phyloP scores from a whole-genome alignment of 805 yeast species.

The Myxozyma neotropica region DNA sequence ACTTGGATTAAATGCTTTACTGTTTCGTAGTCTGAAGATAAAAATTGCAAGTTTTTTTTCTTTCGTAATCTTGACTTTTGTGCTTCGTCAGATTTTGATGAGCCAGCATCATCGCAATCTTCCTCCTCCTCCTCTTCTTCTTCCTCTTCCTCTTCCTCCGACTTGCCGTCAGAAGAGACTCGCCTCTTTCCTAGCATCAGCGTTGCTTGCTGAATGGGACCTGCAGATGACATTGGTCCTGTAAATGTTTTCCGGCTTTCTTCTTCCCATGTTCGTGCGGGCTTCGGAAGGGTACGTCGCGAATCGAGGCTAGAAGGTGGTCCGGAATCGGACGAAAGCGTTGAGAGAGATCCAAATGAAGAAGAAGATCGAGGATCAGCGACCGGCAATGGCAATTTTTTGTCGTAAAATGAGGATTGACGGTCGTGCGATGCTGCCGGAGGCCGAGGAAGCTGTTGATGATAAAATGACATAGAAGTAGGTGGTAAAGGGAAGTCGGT shows the following conservation, averaged over 20 bases:
- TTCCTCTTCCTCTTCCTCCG: too few species aligned
- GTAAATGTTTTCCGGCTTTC: slow-evolving; percentile 12
- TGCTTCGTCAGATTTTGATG: slow-evolving; percentile 8
- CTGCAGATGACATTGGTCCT: slow-evolving; percentile 17
- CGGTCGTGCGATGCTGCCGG: neutral
- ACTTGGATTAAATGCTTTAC: slow-evolving; percentile 28
- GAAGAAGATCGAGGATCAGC: neutral
- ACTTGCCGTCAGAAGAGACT: neutral
- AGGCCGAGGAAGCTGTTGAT: neutral
- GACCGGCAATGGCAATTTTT: neutral
- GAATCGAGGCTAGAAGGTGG: neutral
- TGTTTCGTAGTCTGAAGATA: slow-evolving; percentile 19
- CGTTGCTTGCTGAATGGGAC: slow-evolving; percentile 15
- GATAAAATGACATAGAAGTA: neutral
- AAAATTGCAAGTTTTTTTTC: neutral
- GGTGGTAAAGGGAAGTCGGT: neutral
- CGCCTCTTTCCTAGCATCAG: neutral
- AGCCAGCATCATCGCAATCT: slow-evolving; percentile 1
- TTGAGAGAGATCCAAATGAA: slow-evolving; percentile 13
- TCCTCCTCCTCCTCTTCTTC: slow-evolving; percentile 9
- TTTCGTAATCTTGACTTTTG: neutral
- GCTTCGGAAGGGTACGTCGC: slow-evolving; percentile 12
- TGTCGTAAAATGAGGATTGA: neutral
- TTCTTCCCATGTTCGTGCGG: slow-evolving; percentile 14
- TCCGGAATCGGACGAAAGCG: slow-evolving; percentile 4